Conservation (phyloP, 164 flowering plant genomes). For the Berberis thunbergii region DNA sequence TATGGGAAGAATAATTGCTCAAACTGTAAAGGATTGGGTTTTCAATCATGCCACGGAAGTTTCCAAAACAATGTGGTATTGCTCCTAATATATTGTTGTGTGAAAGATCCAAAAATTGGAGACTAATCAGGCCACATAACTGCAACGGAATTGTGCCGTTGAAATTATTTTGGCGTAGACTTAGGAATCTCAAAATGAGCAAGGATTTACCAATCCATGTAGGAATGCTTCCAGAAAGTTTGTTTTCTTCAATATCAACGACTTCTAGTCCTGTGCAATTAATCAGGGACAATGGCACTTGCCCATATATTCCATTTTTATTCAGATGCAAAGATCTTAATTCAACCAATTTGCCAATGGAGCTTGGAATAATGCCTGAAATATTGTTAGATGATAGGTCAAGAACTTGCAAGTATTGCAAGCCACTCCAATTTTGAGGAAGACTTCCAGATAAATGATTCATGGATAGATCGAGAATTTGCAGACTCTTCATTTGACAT, state of each 20-base stretch:
- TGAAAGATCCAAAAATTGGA: neutral
- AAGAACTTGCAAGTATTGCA: neutral
- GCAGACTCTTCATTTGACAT: no score
- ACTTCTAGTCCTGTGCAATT: neutral
- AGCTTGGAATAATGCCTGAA: constrained; percentile 17
- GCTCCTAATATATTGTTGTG: neutral
- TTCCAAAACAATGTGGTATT: constrained; percentile 2
- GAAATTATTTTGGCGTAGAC: neutral
- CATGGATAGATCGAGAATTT: no score
- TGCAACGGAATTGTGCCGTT: neutral
- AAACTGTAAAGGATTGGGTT: no score
- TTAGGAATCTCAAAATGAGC: neutral
- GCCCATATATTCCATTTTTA: constrained; percentile 10
- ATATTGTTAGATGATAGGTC: constrained; percentile 17
- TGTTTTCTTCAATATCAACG: neutral
- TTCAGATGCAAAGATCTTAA: constrained; percentile 4
- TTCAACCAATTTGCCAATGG: neutral
- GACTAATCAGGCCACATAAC: neutral
- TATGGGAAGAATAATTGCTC: no score
- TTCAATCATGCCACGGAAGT: neutral
- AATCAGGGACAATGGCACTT: neutral
- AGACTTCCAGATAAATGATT: no score
- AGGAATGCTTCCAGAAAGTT: neutral
- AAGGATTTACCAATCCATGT: neutral
- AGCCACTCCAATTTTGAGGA: neutral